Evolutionary conservation across 164 flowering plant genomes (phyloP).

Genomic region (Annona squamosa): DNA sequence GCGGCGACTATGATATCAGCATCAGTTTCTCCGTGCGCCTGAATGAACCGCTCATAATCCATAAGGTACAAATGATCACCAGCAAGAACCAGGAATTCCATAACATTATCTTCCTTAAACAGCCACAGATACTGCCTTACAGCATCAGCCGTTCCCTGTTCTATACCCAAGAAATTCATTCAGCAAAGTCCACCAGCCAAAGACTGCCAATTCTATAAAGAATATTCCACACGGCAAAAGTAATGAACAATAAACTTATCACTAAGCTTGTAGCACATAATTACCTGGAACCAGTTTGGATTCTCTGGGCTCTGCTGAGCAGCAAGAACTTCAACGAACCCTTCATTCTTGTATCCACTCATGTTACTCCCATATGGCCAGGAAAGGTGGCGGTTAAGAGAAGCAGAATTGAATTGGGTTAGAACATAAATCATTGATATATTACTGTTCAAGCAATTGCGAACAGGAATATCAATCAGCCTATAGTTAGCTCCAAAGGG

Average conservation of each 20-base stretch:
- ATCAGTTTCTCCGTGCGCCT: constrained; percentile 85
- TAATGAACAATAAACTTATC: too few relatives aligned
- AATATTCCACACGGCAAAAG: too few relatives aligned
- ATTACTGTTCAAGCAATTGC: constrained; percentile 91
- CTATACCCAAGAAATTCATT: constrained; percentile 2
- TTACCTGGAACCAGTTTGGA: constrained; percentile 93
- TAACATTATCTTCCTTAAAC: constrained; percentile 83
- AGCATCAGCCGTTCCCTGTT: constrained; percentile 94
- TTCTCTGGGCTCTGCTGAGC: constrained; percentile 97
- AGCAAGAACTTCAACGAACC: constrained; percentile 93
- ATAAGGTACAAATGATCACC: constrained; percentile 89
- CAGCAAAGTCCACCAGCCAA: neutral
- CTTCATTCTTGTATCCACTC: constrained; percentile 86
- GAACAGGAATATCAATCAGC: constrained; percentile 81
- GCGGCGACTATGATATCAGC: constrained; percentile 96
- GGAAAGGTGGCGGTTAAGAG: constrained; percentile 86
- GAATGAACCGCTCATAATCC: constrained; percentile 84
- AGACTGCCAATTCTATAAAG: too few relatives aligned
- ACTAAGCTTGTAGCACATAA: too few relatives aligned
- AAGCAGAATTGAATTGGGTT: constrained; percentile 89
- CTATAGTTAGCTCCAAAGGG: constrained; percentile 89
- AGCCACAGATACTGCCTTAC: constrained; percentile 92
- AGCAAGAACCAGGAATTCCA: constrained; percentile 77
- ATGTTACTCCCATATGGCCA: constrained; percentile 75
- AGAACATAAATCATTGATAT: constrained; percentile 78